Conservation (phyloP, 148 eudicot genomes). For the Pharnaceum exiguum region DNA sequence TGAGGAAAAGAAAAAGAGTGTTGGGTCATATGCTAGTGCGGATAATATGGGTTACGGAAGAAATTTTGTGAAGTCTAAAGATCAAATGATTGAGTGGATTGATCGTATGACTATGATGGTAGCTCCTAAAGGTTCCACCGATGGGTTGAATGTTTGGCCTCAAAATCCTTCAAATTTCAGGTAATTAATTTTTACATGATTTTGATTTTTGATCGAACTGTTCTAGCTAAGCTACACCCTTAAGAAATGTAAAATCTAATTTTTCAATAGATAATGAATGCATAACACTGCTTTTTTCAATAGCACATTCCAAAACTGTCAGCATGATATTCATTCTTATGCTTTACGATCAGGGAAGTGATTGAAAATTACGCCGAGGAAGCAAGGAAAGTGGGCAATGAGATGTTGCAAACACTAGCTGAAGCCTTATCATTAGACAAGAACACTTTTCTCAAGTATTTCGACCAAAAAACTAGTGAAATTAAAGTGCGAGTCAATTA, state of each 20-base stretch:
- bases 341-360: slow-evolving; percentile 6
- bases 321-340: no score
- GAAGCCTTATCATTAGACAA: slow-evolving; percentile 20
- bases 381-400: slow-evolving; percentile 15
- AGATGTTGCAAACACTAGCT: slow-evolving; percentile 17
- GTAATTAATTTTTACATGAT: not conserved
- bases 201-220: no score
- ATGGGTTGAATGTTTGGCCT: slow-evolving; percentile 27
- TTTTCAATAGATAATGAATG: no score
- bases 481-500: slow-evolving; percentile 17
- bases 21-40: slow-evolving; percentile 22
- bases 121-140: slow-evolving; percentile 15
- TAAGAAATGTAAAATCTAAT: no score
- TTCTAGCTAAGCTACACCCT: no score
- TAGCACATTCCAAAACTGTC: no score
- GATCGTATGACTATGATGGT: slow-evolving; percentile 22
- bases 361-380: slow-evolving; percentile 20
- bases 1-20: slow-evolving; percentile 18
- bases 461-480: slow-evolving; percentile 18
- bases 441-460: slow-evolving; percentile 15
- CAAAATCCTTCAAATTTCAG: slow-evolving; percentile 19
- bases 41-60: slow-evolving; percentile 31
- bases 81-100: slow-evolving; percentile 21
- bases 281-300: no score
- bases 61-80: slow-evolving; percentile 12